These are phyloP conservation scores for Pseudomassariella vexata DNA, from an alignment of 2,329 filamentous ascomycete genomes.

Conservation along the genomic window DNA sequence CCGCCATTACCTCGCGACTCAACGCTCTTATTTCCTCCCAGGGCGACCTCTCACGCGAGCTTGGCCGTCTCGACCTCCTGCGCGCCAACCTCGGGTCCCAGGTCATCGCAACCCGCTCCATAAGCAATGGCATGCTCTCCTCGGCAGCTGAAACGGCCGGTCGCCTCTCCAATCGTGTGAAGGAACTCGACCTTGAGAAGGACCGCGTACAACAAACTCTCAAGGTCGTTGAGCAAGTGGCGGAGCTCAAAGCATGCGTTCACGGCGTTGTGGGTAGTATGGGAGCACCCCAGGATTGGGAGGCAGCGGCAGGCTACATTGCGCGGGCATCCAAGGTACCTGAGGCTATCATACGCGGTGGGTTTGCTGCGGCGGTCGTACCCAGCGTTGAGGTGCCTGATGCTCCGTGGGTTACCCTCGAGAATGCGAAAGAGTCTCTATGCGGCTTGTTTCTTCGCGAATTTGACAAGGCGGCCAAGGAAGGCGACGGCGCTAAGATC, in stretches of 20 bases:
- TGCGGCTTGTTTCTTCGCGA: conserved; percentile 88
- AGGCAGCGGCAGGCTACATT: conserved; percentile 87
- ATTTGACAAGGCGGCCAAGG: conserved; percentile 85
- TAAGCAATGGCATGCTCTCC: conserved; percentile 88
- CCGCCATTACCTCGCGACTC: conserved; percentile 66
- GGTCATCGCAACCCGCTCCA: conserved; percentile 72
- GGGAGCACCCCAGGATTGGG: conserved; percentile 98
- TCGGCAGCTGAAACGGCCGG: conserved; percentile 79
- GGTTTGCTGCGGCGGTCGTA: conserved; percentile 87
- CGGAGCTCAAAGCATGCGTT: conserved; percentile 93
- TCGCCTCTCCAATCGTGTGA: conserved; percentile 80
- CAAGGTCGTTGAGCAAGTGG: conserved; percentile 89
- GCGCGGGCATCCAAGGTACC: conserved; percentile 78
- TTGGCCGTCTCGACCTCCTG: conserved; percentile 81
- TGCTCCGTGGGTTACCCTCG: conserved; percentile 77
- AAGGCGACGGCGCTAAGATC: conserved; percentile 82
- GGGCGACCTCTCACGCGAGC: conserved; percentile 77
- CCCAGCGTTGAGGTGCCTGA: conserved; percentile 95
- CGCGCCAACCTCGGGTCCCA: conserved; percentile 85
- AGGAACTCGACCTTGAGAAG: conserved; percentile 85
- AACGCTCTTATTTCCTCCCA: conserved; percentile 76
- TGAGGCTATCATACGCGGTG: conserved; percentile 70
- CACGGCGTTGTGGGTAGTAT: conserved; percentile 92
- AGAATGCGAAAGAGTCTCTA: conserved; percentile 81
- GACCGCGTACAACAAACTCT: conserved; percentile 84